Conservation (phyloP, 345 rosid species). For the Brassica rapa region DNA sequence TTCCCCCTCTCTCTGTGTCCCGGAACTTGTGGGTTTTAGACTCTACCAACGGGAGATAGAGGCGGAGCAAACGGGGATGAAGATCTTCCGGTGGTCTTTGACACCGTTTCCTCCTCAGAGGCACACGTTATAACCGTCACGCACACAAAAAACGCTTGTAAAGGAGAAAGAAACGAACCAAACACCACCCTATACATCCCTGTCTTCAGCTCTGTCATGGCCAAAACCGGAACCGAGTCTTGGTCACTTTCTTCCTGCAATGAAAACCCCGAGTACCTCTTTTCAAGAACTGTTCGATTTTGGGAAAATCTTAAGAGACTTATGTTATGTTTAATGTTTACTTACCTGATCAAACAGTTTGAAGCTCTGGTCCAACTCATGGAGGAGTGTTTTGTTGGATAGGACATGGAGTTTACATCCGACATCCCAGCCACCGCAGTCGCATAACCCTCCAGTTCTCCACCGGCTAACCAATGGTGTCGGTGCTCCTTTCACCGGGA, state of each 20-base stretch:
- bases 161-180: slow-evolving; percentile 54
- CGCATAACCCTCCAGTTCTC: slow-evolving; percentile 81
- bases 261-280: background rate
- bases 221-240: slow-evolving; percentile 47
- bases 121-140: slow-evolving; percentile 54
- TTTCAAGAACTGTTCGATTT: background rate
- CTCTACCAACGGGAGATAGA: slow-evolving; percentile 81
- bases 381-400: slow-evolving; percentile 40
- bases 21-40: slow-evolving; percentile 32
- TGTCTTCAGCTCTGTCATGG: slow-evolving; percentile 52
- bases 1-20: background rate
- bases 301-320: background rate
- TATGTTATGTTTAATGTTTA: background rate
- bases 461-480: slow-evolving; percentile 78
- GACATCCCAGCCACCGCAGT: slow-evolving; percentile 98
- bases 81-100: slow-evolving; percentile 19
- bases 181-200: slow-evolving; percentile 71
- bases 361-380: slow-evolving; percentile 42
- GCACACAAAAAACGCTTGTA: slow-evolving; percentile 78
- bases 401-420: slow-evolving; percentile 73
- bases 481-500: slow-evolving; percentile 70
- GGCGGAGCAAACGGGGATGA: slow-evolving; percentile 67
- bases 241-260: slow-evolving; percentile 12
- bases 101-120: slow-evolving; percentile 34
- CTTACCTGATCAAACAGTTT: slow-evolving; percentile 66